Conservation (phyloP, 192 early-diverging fungal species). For the Pecoramyces ruminantium region DNA sequence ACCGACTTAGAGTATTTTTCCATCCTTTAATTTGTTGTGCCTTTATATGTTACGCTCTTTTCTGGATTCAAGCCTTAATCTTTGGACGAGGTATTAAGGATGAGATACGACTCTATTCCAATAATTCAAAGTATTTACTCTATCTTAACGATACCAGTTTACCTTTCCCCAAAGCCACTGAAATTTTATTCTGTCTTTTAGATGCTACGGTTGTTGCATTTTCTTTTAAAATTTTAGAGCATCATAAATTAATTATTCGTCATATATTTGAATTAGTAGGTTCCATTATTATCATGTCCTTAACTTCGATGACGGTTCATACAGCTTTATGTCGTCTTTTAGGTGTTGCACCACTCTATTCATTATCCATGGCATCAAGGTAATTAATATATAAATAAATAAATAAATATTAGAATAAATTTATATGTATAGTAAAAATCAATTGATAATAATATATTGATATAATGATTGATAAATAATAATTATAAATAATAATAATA, state of each 20-base stretch:
- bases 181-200: not conserved
- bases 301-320: not conserved
- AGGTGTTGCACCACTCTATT: not conserved
- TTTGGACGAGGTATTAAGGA: not conserved
- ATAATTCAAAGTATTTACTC: not conserved
- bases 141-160: not conserved
- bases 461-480: too few species aligned
- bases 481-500: too few species aligned
- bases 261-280: not conserved
- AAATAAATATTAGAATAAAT: too few species aligned
- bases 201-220: not conserved
- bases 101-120: not conserved
- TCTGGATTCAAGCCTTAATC: not conserved
- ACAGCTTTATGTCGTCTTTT: not conserved
- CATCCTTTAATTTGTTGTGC: not conserved
- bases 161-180: not conserved
- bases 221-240: not conserved
- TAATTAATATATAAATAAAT: too few species aligned
- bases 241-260: not conserved
- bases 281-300: not conserved
- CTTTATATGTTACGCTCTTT: not conserved
- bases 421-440: too few species aligned
- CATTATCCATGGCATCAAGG: not conserved
- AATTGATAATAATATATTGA: too few species aligned
- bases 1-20: not conserved